These are phyloP conservation scores for Kuraishia hungarica DNA, from an alignment of 805 yeast species.

Conservation along the genomic window DNA sequence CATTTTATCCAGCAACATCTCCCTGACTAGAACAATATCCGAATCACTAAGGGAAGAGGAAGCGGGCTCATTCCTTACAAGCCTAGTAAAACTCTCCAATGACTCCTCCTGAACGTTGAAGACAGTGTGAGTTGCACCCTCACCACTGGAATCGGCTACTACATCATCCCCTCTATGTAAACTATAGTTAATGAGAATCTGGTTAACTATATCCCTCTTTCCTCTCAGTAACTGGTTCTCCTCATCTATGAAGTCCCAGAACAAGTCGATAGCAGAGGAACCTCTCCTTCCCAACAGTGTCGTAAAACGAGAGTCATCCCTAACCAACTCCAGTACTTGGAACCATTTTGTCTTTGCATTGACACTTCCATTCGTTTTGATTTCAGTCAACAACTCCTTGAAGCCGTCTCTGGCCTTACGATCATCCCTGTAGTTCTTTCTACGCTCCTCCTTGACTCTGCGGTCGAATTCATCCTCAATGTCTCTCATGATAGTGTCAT, in stretches of 20 bases:
- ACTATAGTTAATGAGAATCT: conserved; percentile 26
- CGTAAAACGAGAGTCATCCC: conserved; percentile 47
- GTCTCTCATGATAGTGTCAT: conserved; percentile 24
- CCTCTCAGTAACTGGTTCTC: conserved; percentile 46
- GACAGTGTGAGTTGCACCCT: neutral
- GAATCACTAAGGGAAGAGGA: neutral
- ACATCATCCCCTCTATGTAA: neutral
- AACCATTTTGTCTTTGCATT: conserved; percentile 51
- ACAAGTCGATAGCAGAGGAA: conserved; percentile 68
- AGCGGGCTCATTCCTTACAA: neutral
- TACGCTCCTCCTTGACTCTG: conserved; percentile 19
- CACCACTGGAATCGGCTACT: neutral
- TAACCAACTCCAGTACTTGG: conserved; percentile 41
- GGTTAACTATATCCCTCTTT: conserved; percentile 51
- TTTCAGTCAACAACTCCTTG: conserved; percentile 33
- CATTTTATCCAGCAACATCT: conserved; percentile 11
- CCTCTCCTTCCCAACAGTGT: conserved; percentile 69
- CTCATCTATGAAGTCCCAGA: conserved; percentile 65
- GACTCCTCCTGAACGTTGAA: neutral
- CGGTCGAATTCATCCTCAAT: conserved; percentile 22
- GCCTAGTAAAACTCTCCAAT: neutral
- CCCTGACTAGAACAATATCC: conserved; percentile 11
- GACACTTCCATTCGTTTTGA: conserved; percentile 21
- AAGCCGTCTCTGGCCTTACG: conserved; percentile 59
- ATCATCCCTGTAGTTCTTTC: conserved; percentile 44